A percentile compares a stretch with the other conserved stretches of the same genome.
Conservation (phyloP, 2,329 filamentous ascomycete species). For the Neopestalotiopsis rosae region DNA sequence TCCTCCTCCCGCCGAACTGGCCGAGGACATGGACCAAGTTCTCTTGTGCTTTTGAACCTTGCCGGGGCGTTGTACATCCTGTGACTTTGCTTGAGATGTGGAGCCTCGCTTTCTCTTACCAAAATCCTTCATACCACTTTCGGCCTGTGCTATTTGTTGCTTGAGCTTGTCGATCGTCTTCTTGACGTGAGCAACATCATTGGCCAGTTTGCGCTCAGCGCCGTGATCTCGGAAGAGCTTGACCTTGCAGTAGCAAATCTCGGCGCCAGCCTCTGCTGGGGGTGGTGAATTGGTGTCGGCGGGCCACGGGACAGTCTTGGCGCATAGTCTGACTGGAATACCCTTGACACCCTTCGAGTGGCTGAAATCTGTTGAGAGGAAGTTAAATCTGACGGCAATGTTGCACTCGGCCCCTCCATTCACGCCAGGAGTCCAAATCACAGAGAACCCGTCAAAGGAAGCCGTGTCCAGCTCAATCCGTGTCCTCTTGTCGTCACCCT, state of each 20-base stretch:
- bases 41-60: constrained; percentile 90
- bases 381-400: constrained; percentile 95
- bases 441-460: constrained; percentile 93
- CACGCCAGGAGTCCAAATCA: constrained; percentile 80
- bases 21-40: constrained; percentile 93
- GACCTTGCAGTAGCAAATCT: constrained; percentile 94
- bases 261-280: constrained; percentile 55
- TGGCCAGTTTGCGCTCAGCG: constrained; percentile 91
- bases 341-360: constrained; percentile 99
- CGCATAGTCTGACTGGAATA: constrained; percentile 89
- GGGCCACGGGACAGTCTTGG: constrained; percentile 79
- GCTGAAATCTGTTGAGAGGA: constrained; percentile 97
- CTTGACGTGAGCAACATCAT: constrained; percentile 92
- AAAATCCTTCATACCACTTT: constrained; percentile 70
- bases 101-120: constrained; percentile 66
- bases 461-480: constrained; percentile 74
- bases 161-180: constrained; percentile 97
- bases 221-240: constrained; percentile 97
- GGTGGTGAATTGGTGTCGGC: constrained; percentile 53
- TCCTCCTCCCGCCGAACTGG: constrained; percentile 61
- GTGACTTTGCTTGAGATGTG: constrained; percentile 47
- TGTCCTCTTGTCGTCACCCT: constrained; percentile 69
- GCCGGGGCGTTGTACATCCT: constrained; percentile 67
- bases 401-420: constrained; percentile 77
- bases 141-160: constrained; percentile 85